Conservation (phyloP, 2,329 filamentous ascomycete species). For the Fusarium staphyleae region DNA sequence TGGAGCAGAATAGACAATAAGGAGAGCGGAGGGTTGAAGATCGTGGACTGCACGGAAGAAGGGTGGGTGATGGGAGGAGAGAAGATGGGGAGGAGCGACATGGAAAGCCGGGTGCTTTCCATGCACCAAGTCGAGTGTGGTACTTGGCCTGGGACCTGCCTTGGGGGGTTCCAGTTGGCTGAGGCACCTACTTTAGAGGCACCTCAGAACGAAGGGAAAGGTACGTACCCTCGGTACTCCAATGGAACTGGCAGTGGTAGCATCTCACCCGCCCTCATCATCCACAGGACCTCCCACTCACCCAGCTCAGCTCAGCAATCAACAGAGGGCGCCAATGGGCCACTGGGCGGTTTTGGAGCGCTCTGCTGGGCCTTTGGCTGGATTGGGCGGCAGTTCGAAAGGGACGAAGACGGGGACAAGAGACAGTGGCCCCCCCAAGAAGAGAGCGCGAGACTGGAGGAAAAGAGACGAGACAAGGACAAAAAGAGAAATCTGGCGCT, state of each 20-base stretch:
- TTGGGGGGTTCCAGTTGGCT: conserved; percentile 39
- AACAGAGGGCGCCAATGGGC: conserved; percentile 30
- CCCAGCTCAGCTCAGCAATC: conserved; percentile 11
- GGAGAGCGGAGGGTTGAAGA: conserved; percentile 34
- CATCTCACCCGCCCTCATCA: conserved; percentile 31
- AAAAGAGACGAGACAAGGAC: conserved; percentile 37
- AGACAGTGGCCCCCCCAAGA: conserved; percentile 32
- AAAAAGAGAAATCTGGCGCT: conserved; percentile 43
- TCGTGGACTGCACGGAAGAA: conserved; percentile 47
- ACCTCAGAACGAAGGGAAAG: conserved; percentile 19
- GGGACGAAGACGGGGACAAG: conserved; percentile 20
- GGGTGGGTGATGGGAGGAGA: conserved; percentile 45
- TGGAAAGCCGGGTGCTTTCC: conserved; percentile 42
- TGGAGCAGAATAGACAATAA: conserved; percentile 34
- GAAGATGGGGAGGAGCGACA: conserved; percentile 50
- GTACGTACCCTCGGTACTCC: conserved; percentile 42
- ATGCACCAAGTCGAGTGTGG: conserved; percentile 43
- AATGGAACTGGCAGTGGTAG: conserved; percentile 37
- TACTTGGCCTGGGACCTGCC: conserved; percentile 39
- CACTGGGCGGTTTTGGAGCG: conserved; percentile 28
- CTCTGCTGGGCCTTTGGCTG: conserved; percentile 28
- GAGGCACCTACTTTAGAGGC: conserved; percentile 26
- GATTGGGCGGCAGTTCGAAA: conserved; percentile 18
- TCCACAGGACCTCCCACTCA: conserved; percentile 24
- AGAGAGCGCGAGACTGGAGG: conserved; percentile 37